phyloP scores from a whole-genome alignment of 2,329 filamentous ascomycete species.

The Helicocarpus griseus region DNA sequence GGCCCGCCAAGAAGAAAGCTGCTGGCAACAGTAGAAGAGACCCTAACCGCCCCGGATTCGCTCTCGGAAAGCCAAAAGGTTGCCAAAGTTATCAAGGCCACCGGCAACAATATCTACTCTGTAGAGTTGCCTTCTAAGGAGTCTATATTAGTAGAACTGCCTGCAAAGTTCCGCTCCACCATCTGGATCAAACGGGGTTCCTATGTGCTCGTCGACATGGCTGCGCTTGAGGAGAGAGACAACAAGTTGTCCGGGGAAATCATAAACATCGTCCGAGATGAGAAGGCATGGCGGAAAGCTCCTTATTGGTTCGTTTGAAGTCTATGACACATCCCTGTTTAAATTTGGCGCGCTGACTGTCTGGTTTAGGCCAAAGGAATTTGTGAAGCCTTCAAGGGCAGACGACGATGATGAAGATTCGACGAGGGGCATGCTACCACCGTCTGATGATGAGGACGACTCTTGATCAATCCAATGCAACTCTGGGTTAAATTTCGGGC shows the following conservation, averaged over 20 bases:
- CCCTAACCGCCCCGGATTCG: slow-evolving; percentile 49
- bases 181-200: slow-evolving; percentile 89
- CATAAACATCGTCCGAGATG: slow-evolving; percentile 82
- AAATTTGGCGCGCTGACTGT: slow-evolving; percentile 8
- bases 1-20: slow-evolving; percentile 66
- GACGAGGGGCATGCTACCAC: slow-evolving; percentile 74
- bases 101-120: slow-evolving; percentile 82
- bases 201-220: slow-evolving; percentile 73
- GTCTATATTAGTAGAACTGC: slow-evolving; percentile 67
- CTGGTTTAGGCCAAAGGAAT: slow-evolving; percentile 62
- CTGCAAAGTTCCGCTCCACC: slow-evolving; percentile 75
- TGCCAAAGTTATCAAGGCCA: slow-evolving; percentile 68
- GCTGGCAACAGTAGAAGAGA: slow-evolving; percentile 66
- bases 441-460: slow-evolving; percentile 59
- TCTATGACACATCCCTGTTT: not conserved
- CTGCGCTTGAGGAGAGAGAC: slow-evolving; percentile 53
- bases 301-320: slow-evolving; percentile 63
- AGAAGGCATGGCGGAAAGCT: slow-evolving; percentile 85
- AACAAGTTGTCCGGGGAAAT: slow-evolving; percentile 83
- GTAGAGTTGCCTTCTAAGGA: slow-evolving; percentile 61
- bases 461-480: slow-evolving; percentile 7
- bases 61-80: slow-evolving; percentile 50
- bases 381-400: slow-evolving; percentile 56
- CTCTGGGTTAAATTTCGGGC: not conserved
- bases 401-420: slow-evolving; percentile 70